These are phyloP conservation scores for Carex kokanica DNA, from an alignment of 176 grass and related monocot species.

Conservation along the genomic window DNA sequence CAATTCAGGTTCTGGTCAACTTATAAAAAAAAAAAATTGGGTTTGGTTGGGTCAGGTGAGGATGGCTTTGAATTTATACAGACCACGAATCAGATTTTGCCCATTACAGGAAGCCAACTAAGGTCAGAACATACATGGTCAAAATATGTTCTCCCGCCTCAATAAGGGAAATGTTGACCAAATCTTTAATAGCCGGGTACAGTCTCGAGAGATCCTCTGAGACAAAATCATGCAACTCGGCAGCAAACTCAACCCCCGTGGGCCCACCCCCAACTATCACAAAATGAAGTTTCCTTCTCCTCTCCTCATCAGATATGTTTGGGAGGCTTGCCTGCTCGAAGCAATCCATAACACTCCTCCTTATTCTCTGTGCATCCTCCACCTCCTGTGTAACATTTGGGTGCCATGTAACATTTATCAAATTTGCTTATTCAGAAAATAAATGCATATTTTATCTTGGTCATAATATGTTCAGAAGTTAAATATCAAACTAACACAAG, in stretches of 20 bases:
- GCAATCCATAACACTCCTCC: constrained; percentile 79
- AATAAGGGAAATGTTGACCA: constrained; percentile 86
- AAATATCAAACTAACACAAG: background rate
- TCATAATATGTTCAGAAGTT: background rate
- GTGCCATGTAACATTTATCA: background rate
- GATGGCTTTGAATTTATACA: background rate
- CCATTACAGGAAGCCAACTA: background rate
- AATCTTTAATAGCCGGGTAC: constrained; percentile 69
- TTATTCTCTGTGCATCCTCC: constrained; percentile 86
- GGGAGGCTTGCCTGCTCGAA: constrained; percentile 90
- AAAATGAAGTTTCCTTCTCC: constrained; percentile 90
- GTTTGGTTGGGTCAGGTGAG: background rate
- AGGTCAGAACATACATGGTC: constrained; percentile 63
- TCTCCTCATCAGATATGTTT: constrained; percentile 66
- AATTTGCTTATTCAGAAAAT: background rate
- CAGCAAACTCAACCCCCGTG: constrained; percentile 92
- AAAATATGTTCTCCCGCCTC: constrained; percentile 91
- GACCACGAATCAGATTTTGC: constrained; percentile 3
- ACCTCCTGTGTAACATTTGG: constrained; percentile 59
- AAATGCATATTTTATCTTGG: background rate
- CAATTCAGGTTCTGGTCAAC: background rate
- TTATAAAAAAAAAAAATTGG: background rate
- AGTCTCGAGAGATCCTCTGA: constrained; percentile 80
- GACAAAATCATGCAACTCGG: constrained; percentile 90
- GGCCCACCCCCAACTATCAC: constrained; percentile 92